Conservation (phyloP, 208 protist genomes). For the Spironucleus salmonicida region DNA sequence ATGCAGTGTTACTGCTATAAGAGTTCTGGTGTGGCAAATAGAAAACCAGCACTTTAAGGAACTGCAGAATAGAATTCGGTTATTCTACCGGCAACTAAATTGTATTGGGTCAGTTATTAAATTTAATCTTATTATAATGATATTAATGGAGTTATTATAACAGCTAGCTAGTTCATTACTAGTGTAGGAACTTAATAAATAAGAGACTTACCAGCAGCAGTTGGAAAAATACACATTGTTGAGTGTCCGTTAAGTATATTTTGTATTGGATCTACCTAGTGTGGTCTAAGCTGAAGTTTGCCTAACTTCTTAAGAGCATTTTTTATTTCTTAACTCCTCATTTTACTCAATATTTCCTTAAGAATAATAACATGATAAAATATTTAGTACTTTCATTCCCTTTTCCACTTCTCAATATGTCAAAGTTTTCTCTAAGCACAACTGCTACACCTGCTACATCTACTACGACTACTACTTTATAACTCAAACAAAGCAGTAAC, state of each 20-base stretch:
- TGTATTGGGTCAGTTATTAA: not conserved
- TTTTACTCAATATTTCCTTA: too few relatives aligned
- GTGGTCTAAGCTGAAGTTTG: too few relatives aligned
- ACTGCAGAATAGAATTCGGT: not conserved
- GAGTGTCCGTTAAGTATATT: not conserved
- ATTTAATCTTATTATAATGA: conserved; percentile 11
- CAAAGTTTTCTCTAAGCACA: too few relatives aligned
- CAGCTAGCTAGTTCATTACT: not conserved
- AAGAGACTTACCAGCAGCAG: conserved; percentile 20
- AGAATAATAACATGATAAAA: too few relatives aligned
- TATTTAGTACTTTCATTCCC: too few relatives aligned
- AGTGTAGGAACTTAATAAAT: conserved; percentile 6
- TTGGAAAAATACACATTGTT: conserved; percentile 15
- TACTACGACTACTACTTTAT: too few relatives aligned
- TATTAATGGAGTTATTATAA: conserved; percentile 17
- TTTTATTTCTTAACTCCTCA: too few relatives aligned
- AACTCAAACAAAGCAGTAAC: too few relatives aligned
- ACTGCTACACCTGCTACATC: too few relatives aligned
- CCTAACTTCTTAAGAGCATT: too few relatives aligned
- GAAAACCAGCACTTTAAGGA: not conserved
- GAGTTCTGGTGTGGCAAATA: conserved; percentile 13
- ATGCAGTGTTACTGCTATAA: not conserved
- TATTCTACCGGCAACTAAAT: not conserved
- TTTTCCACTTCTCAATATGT: too few relatives aligned
- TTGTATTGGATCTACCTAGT: not conserved